Evolutionary conservation across 2,329 filamentous ascomycete genomes (phyloP).

Genomic region (Paecilomyces niveus): DNA sequence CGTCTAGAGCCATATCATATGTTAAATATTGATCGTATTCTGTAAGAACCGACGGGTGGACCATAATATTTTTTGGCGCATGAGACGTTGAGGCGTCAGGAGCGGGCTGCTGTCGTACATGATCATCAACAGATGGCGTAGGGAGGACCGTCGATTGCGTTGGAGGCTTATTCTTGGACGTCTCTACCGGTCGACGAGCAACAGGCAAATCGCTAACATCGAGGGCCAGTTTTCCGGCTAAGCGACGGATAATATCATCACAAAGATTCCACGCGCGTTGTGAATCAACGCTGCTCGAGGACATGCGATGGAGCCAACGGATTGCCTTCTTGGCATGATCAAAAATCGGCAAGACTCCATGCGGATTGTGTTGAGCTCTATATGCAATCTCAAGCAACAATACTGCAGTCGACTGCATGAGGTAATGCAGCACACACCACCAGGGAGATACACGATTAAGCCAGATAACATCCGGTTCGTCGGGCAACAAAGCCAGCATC

Average conservation of each 20-base stretch:
- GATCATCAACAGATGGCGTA: background rate
- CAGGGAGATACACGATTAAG: constrained; percentile 28
- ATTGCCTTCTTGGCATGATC: constrained; percentile 25
- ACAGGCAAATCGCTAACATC: background rate
- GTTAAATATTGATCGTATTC: background rate
- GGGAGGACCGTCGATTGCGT: background rate
- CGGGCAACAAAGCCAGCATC: constrained; percentile 29
- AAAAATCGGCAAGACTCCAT: constrained; percentile 19
- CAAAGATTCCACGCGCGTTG: background rate
- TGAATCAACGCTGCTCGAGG: background rate
- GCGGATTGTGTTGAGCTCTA: constrained; percentile 21
- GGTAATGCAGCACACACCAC: constrained; percentile 35
- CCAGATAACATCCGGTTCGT: constrained; percentile 21
- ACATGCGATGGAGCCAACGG: constrained; percentile 22
- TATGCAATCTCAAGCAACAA: constrained; percentile 24
- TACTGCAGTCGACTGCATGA: constrained; percentile 34
- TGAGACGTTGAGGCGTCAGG: background rate
- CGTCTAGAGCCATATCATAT: background rate
- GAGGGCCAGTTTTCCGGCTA: background rate
- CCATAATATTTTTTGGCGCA: background rate
- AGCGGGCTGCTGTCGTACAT: background rate
- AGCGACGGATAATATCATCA: background rate
- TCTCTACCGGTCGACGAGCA: background rate
- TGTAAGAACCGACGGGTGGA: background rate
- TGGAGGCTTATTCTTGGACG: background rate